Conservation (phyloP, 1,284 basidiomycete species). For the Puccinia novopanici region DNA sequence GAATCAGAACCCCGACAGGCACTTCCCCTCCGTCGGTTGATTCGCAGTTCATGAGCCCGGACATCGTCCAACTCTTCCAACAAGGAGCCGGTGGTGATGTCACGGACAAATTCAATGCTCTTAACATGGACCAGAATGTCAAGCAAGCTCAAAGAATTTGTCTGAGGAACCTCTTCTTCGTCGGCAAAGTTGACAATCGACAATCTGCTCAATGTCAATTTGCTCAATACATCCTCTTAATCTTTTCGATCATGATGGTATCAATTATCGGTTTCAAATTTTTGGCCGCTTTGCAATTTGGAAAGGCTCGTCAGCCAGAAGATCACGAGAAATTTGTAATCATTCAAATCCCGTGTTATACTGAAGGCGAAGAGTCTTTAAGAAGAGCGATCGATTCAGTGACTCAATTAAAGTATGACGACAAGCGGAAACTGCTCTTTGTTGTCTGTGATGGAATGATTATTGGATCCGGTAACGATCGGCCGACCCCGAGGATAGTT, state of each 20-base stretch:
- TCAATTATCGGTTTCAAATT: conserved; percentile 98
- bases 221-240: conserved; percentile 86
- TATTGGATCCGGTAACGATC: conserved; percentile 90
- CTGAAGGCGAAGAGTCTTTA: conserved; percentile 86
- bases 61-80: conserved; percentile 79
- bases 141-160: conserved; percentile 79
- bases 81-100: conserved; percentile 80
- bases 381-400: conserved; percentile 90
- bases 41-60: conserved; percentile 73
- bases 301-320: conserved; percentile 79
- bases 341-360: conserved; percentile 97
- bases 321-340: conserved; percentile 98
- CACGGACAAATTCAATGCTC: conserved; percentile 72
- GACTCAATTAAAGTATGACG: conserved; percentile 91
- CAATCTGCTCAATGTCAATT: conserved; percentile 88
- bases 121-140: conserved; percentile 69
- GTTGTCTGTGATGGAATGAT: conserved; percentile 99
- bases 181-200: conserved; percentile 88
- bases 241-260: conserved; percentile 88
- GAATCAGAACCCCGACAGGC: conserved; percentile 67
- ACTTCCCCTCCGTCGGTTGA: conserved; percentile 66
- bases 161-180: conserved; percentile 85
- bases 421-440: conserved; percentile 92
- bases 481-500: conserved; percentile 81
- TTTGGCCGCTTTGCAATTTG: conserved; percentile 87